Percentiles rank a stretch among this genome's conserved stretches.
Evolutionary conservation across 2,329 filamentous ascomycete species (phyloP).

Genomic region (Clonostachys chloroleuca): DNA sequence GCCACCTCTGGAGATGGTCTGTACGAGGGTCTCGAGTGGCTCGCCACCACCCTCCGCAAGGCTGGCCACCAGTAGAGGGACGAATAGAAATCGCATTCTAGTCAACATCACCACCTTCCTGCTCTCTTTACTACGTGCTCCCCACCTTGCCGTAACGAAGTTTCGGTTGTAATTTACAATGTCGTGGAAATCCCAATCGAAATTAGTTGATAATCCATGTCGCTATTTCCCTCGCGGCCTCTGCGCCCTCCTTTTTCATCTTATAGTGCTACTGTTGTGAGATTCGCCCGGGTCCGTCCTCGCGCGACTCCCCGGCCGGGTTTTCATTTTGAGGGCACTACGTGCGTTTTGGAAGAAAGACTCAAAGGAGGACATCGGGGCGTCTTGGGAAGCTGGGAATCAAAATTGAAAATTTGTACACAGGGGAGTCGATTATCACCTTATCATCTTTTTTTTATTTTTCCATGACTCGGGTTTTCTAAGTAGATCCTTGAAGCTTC

Average conservation of each 20-base stretch:
- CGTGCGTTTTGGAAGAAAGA: slow-evolving; percentile 1
- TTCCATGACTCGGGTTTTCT: not conserved
- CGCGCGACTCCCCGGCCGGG: not conserved
- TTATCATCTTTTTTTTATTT: not conserved
- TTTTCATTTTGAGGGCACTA: not conserved
- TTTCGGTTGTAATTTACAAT: slow-evolving; percentile 56
- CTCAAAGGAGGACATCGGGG: not conserved
- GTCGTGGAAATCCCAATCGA: slow-evolving; percentile 50
- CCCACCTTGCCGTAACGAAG: slow-evolving; percentile 31
- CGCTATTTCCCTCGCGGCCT: not conserved
- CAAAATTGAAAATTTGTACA: slow-evolving; percentile 3
- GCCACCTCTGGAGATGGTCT: slow-evolving; percentile 98
- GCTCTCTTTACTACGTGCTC: slow-evolving; percentile 34
- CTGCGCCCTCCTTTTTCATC: slow-evolving; percentile 1
- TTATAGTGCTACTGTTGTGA: slow-evolving; percentile 1
- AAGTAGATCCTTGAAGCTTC: too few species aligned
- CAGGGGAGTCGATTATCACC: slow-evolving; percentile 1
- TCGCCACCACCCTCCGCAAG: slow-evolving; percentile 80
- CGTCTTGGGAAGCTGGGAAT: slow-evolving; percentile 2
- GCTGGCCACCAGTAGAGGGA: slow-evolving; percentile 56
- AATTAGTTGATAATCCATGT: slow-evolving; percentile 35
- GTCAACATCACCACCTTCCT: slow-evolving; percentile 23
- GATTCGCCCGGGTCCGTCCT: not conserved
- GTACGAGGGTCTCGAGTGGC: slow-evolving; percentile 97
- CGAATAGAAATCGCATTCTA: slow-evolving; percentile 21